phyloP scores from a whole-genome alignment of 2,329 filamentous ascomycete genomes.

The Tolypocladium album region DNA sequence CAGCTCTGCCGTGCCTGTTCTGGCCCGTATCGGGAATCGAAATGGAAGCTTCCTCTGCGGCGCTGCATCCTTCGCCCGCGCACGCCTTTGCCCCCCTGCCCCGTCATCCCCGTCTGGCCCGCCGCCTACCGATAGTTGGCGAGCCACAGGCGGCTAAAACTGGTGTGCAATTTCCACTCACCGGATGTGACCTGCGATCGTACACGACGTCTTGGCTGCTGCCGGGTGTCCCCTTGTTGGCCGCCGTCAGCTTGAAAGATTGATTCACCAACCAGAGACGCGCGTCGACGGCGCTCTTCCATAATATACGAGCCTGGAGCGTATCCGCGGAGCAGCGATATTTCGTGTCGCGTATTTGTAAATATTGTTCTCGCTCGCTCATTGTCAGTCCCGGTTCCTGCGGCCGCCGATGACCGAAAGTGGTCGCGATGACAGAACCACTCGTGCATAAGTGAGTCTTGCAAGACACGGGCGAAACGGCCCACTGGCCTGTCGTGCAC shows the following conservation, averaged over 20 bases:
- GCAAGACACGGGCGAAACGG: not conserved
- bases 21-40: not conserved
- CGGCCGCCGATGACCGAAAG: not conserved
- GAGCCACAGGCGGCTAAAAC: conserved; percentile 1
- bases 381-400: not conserved
- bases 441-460: not conserved
- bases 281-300: not conserved
- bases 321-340: not conserved
- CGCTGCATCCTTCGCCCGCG: not conserved
- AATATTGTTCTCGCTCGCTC: not conserved
- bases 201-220: not conserved
- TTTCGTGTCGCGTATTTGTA: not conserved
- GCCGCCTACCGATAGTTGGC: conserved; percentile 1
- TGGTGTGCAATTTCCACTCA: conserved; percentile 2
- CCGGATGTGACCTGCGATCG: conserved; percentile 1
- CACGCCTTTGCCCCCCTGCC: not conserved
- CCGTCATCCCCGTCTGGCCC: not conserved
- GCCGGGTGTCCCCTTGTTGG: not conserved
- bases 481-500: not conserved
- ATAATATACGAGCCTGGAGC: not conserved
- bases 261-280: not conserved
- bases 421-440: not conserved
- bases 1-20: not conserved
- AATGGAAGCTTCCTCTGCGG: not conserved
- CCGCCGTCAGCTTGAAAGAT: not conserved